Evolutionary conservation across 2,329 filamentous ascomycete species (phyloP), one percentile per base, ranked within the genome.

Genomic region (Fusarium annulatum): DNA sequence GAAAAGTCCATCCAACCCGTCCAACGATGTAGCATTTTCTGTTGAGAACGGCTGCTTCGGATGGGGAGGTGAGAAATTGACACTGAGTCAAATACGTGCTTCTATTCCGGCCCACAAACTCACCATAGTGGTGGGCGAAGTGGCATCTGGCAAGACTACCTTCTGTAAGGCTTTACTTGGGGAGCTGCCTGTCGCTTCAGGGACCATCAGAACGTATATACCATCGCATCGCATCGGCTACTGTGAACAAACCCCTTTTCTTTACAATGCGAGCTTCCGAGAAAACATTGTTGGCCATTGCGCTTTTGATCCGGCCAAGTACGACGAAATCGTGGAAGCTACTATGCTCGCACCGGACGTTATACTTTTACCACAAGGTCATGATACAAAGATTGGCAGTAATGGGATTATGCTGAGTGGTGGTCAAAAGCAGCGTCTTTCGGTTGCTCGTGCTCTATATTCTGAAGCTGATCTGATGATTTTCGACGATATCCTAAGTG

Each of bases 401-500:
- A 81, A 82, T 23, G 84, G 84, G 0, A 81, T 85, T n/a, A 81
- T 80, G 23, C 67, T 86, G 1, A 84, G 82, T 16, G 85, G 85
- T 2, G 85, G 85, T 0, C 84, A 86, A 66, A 77, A 77, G 49
- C 80, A 83, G 7, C 78, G 82, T 4, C 73, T 82, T 1, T 76
- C 77, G 23, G 76, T 88, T 5, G 86, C 86, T 0, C 79, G 86
- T 1, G 86, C 86, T 1, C 67, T 88, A 0, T 88, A 86, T 69
- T 79, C 82, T 2, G 75, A 80, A 16, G 77, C 79, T 1, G 72
- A 84, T 18, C 74, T 86, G 36, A 69, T 86, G 41, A 69, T 88
- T 2, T 75, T 88, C 10, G 86, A 88, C 65, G 86, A 88, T 39
- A 75, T 82, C 1, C 80, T 88, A 12, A 84, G 84, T 34, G 85